These are phyloP conservation scores for Aphanoascus verrucosus DNA, from an alignment of 2,329 filamentous ascomycete species.

Conservation along the genomic window DNA sequence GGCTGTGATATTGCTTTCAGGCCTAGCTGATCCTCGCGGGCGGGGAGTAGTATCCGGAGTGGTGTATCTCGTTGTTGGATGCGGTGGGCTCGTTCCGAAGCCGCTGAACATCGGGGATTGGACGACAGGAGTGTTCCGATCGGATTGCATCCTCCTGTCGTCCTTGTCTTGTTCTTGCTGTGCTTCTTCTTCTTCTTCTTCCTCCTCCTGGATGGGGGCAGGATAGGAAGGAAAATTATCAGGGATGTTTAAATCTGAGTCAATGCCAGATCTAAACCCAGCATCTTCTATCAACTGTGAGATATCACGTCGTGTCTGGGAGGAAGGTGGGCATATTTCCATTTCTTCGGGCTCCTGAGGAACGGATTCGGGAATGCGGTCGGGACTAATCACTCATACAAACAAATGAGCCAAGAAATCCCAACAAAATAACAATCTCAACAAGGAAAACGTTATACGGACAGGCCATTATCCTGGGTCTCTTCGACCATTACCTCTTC, in stretches of 20 bases:
- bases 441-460: constrained; percentile 26
- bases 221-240: not conserved
- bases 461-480: constrained; percentile 28
- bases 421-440: not conserved
- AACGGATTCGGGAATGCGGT: constrained; percentile 7
- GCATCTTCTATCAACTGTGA: constrained; percentile 40
- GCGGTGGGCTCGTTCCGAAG: constrained; percentile 16
- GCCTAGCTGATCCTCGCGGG: not conserved
- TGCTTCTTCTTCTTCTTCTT: constrained; percentile 1
- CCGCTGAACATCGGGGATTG: constrained; percentile 13
- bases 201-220: not conserved
- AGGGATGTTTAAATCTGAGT: constrained; percentile 26
- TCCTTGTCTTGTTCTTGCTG: constrained; percentile 4
- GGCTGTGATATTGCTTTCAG: not conserved
- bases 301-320: constrained; percentile 33
- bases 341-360: constrained; percentile 8
- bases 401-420: constrained; percentile 13
- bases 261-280: constrained; percentile 39
- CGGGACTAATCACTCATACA: constrained; percentile 10
- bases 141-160: not conserved
- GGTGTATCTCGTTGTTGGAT: not conserved
- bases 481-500: constrained; percentile 22
- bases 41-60: not conserved
- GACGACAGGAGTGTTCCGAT: constrained; percentile 7
- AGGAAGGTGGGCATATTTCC: constrained; percentile 21